phyloP scores from a whole-genome alignment of 179 eudicot species.

The Pouteria campechiana region DNA sequence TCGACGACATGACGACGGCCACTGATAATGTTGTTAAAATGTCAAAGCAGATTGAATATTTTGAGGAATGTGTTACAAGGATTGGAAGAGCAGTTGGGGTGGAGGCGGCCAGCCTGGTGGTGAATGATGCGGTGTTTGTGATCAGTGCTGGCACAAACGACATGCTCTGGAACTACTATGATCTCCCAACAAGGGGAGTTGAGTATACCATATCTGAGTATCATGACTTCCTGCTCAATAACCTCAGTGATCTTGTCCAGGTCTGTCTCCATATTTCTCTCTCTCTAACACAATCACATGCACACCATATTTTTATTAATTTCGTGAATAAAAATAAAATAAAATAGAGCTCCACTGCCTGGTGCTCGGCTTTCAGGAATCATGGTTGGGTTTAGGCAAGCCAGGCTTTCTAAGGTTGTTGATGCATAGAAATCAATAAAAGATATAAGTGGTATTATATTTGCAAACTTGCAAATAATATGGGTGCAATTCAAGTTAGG shows the following conservation, averaged over 20 bases:
- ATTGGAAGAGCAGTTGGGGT: constrained; percentile 8
- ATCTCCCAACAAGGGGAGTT: constrained; percentile 11
- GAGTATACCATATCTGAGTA: constrained; percentile 4
- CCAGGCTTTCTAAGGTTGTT: no score
- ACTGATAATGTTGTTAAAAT: no score
- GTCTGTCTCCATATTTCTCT: constrained; percentile 4
- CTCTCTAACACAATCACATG: neutral
- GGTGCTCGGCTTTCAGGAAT: no score
- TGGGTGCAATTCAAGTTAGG: no score
- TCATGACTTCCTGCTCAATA: constrained; percentile 11
- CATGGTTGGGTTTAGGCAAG: no score
- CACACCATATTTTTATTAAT: neutral
- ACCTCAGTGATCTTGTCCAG: constrained; percentile 8
- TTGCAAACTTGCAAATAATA: no score
- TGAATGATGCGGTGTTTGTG: constrained; percentile 14
- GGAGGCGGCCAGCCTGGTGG: constrained; percentile 1
- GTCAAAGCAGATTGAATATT: constrained; percentile 6
- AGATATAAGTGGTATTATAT: no score
- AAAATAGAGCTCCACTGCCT: no score
- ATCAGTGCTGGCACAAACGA: constrained; percentile 22
- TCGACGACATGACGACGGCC: no score
- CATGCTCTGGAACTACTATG: constrained; percentile 17
- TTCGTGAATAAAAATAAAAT: no score
- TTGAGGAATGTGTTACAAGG: constrained; percentile 9
- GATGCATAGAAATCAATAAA: no score